Evolutionary conservation across 176 grass and related monocot genomes (phyloP).

Genomic region (Poa annua): DNA sequence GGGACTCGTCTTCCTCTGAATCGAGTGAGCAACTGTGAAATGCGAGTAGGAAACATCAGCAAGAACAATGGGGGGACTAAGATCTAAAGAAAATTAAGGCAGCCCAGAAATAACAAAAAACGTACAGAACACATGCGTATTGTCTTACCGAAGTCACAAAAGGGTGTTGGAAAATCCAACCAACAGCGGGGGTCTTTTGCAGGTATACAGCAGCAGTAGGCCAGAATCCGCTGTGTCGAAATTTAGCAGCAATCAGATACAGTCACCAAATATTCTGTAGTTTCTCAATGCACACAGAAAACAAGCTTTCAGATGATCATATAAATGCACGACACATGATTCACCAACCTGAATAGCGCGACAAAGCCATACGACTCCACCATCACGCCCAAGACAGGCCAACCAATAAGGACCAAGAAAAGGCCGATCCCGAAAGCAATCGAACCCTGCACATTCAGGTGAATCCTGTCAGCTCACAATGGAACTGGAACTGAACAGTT

Average conservation of each 20-base stretch:
- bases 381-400: conserved; percentile 78
- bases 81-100: background rate
- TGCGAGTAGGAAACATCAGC: background rate
- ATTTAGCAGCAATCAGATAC: conserved; percentile 35
- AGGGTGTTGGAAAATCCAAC: conserved; percentile 88
- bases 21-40: conserved; percentile 53
- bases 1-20: conserved; percentile 68
- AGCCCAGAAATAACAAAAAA: background rate
- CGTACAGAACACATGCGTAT: background rate
- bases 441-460: conserved; percentile 58
- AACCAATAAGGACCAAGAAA: conserved; percentile 70
- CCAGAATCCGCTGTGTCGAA: conserved; percentile 78
- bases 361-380: conserved; percentile 74
- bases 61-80: background rate
- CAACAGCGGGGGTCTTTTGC: conserved; percentile 67
- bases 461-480: background rate
- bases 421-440: conserved; percentile 77
- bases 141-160: conserved; percentile 69
- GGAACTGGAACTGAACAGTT: background rate
- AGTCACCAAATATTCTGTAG: background rate
- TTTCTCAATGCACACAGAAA: background rate
- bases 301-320: conserved; percentile 7
- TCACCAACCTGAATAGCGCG: conserved; percentile 74
- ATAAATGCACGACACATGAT: background rate
- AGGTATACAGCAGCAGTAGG: conserved; percentile 78